A percentile compares a stretch with the other conserved stretches of the same genome.
Conservation (phyloP, 1,139 yeast species). For the Candida freyschussii region DNA sequence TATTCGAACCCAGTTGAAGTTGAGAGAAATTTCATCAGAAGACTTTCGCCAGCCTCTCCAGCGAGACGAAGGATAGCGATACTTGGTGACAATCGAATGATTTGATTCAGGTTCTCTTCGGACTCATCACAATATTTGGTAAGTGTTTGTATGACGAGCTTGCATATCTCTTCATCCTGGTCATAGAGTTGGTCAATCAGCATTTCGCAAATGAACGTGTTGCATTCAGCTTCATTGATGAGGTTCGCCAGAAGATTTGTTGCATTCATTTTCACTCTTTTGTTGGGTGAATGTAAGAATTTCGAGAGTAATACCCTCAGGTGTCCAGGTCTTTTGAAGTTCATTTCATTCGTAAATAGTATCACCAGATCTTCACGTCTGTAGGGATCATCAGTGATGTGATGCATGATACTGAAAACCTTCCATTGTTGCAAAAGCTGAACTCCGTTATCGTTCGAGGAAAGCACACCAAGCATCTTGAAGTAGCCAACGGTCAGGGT, state of each 20-base stretch:
- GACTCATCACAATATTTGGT: slow-evolving; percentile 42
- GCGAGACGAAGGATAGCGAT: slow-evolving; percentile 33
- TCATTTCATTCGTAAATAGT: slow-evolving; percentile 55
- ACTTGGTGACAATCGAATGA: slow-evolving; percentile 40
- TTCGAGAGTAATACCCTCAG: slow-evolving; percentile 63
- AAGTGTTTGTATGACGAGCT: slow-evolving; percentile 49
- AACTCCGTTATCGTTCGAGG: slow-evolving; percentile 57
- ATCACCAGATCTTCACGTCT: slow-evolving; percentile 57
- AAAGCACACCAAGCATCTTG: slow-evolving; percentile 67
- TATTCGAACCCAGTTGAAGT: slow-evolving; percentile 53
- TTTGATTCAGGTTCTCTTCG: slow-evolving; percentile 35
- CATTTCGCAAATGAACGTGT: slow-evolving; percentile 37
- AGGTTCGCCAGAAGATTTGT: slow-evolving; percentile 49
- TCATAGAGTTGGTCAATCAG: slow-evolving; percentile 73
- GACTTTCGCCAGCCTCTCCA: slow-evolving; percentile 38
- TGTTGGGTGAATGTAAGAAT: slow-evolving; percentile 54
- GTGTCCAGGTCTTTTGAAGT: slow-evolving; percentile 60
- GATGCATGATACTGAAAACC: slow-evolving; percentile 73
- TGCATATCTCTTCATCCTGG: slow-evolving; percentile 50
- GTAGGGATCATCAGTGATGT: slow-evolving; percentile 54
- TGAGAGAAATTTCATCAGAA: slow-evolving; percentile 50
- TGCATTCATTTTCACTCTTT: slow-evolving; percentile 49
- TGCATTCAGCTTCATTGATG: slow-evolving; percentile 27
- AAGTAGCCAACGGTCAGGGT: slow-evolving; percentile 78
- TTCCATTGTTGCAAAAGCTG: slow-evolving; percentile 75